Conservation (phyloP, 495 filamentous ascomycete species). For the Penicillium coffeae region DNA sequence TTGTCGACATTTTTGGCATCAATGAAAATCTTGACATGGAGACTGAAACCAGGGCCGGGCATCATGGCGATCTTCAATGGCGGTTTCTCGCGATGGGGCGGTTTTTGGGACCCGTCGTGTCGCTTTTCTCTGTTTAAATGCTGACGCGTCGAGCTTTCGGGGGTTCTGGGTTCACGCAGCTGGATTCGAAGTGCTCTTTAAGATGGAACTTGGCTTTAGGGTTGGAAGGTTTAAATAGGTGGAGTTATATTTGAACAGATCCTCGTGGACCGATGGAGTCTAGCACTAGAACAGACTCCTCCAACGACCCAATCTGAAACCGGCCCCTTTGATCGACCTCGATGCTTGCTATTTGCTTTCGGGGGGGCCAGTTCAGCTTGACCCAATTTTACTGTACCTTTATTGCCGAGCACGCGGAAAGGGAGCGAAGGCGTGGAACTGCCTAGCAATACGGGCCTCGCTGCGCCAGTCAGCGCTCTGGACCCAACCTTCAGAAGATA, state of each 20-base stretch:
- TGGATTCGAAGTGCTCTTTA: no score
- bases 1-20: slow-evolving; percentile 35
- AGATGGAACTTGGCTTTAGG: no score
- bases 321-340: background rate
- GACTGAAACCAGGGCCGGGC: slow-evolving; percentile 6
- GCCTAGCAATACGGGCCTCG: background rate
- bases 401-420: background rate
- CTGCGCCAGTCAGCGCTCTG: no score
- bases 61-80: background rate
- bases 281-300: no score
- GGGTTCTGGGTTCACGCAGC: no score
- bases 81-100: background rate
- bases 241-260: background rate
- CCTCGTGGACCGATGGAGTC: background rate
- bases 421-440: background rate
- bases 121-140: background rate
- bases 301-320: background rate
- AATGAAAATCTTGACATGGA: slow-evolving; percentile 44
- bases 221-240: background rate
- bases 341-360: background rate
- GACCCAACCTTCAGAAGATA: background rate
- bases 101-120: background rate
- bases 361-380: background rate
- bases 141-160: no score
- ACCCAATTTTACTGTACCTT: background rate